phyloP scores from a whole-genome alignment of 495 filamentous ascomycete species.

The Chaetomium cochliodes region DNA sequence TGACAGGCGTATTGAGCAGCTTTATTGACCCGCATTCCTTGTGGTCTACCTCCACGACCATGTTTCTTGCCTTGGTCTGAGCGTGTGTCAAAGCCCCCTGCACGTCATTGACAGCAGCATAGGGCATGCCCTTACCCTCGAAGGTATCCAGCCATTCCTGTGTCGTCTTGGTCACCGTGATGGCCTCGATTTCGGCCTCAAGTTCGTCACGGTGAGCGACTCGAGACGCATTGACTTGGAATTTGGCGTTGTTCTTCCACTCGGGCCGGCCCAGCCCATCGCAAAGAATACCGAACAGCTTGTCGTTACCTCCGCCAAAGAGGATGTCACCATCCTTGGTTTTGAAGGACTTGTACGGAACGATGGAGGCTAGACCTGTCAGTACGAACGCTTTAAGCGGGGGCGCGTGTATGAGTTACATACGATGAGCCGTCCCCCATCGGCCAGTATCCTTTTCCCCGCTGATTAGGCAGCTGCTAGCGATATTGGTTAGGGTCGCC shows the following conservation, averaged over 20 bases:
- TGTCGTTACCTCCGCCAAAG: conserved; percentile 91
- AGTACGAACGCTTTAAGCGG: conserved; percentile 6
- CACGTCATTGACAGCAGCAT: conserved; percentile 92
- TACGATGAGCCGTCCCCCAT: conserved; percentile 95
- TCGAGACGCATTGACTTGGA: conserved; percentile 73
- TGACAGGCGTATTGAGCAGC: conserved; percentile 91
- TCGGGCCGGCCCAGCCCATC: conserved; percentile 72
- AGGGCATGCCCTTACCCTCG: conserved; percentile 89
- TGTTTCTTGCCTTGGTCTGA: conserved; percentile 79
- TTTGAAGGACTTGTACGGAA: conserved; percentile 88
- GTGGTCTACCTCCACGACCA: conserved; percentile 88
- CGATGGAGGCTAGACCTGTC: conserved; percentile 72
- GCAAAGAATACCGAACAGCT: conserved; percentile 83
- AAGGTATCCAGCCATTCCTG: conserved; percentile 85
- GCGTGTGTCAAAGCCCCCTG: conserved; percentile 78
- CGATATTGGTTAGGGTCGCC: conserved; percentile 88
- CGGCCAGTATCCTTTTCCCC: conserved; percentile 82
- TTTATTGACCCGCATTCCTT: conserved; percentile 79
- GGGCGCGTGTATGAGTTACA: conserved; percentile 38
- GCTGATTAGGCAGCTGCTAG: conserved; percentile 86
- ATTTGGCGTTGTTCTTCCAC: conserved; percentile 75
- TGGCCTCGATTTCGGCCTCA: conserved; percentile 70
- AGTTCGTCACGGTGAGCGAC: conserved; percentile 76
- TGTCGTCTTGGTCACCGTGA: conserved; percentile 76
- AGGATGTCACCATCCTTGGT: conserved; percentile 92